A percentile compares a stretch with the other conserved stretches of the same genome.
phyloP scores from a whole-genome alignment of 306 rosid genomes.

The Vigna nakashimae region DNA sequence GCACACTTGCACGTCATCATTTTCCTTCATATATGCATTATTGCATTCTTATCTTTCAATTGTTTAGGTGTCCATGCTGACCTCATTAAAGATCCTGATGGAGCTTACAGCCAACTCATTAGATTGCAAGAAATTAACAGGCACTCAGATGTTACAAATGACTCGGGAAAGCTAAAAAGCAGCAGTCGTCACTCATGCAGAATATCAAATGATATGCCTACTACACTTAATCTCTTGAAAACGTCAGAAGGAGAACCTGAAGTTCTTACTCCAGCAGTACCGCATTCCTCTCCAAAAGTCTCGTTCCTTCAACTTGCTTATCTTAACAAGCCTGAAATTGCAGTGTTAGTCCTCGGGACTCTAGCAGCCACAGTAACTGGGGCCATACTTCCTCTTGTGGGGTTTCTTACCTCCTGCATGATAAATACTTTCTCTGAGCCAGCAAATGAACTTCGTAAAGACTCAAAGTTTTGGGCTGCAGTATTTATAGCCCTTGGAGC shows the following conservation, averaged over 20 bases:
- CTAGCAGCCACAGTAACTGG: conserved; percentile 67
- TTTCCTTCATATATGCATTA: conserved; percentile 22
- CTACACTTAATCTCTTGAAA: neutral
- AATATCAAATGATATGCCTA: conserved; percentile 50
- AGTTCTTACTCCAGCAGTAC: conserved; percentile 38
- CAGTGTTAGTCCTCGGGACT: conserved; percentile 60
- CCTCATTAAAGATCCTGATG: conserved; percentile 62
- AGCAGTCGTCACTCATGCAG: conserved; percentile 55
- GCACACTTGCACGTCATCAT: neutral
- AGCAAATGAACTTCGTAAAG: conserved; percentile 58
- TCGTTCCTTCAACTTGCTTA: conserved; percentile 60
- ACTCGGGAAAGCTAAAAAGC: conserved; percentile 44
- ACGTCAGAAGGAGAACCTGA: conserved; percentile 39
- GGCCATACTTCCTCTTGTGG: conserved; percentile 58
- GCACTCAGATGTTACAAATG: conserved; percentile 47
- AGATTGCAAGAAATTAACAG: conserved; percentile 55
- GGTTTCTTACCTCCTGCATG: conserved; percentile 53
- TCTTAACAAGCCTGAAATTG: conserved; percentile 86
- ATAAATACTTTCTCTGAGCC: conserved; percentile 69
- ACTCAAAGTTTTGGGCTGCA: conserved; percentile 70
- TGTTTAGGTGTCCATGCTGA: conserved; percentile 68
- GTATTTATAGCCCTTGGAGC: conserved; percentile 57
- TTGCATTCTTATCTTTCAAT: conserved; percentile 32
- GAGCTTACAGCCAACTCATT: conserved; percentile 74
- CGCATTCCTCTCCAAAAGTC: conserved; percentile 47